Percentiles rank a stretch among this genome's conserved stretches.
phyloP scores from a whole-genome alignment of 768 basidiomycete genomes.

The Kwoniella dendrophila region DNA sequence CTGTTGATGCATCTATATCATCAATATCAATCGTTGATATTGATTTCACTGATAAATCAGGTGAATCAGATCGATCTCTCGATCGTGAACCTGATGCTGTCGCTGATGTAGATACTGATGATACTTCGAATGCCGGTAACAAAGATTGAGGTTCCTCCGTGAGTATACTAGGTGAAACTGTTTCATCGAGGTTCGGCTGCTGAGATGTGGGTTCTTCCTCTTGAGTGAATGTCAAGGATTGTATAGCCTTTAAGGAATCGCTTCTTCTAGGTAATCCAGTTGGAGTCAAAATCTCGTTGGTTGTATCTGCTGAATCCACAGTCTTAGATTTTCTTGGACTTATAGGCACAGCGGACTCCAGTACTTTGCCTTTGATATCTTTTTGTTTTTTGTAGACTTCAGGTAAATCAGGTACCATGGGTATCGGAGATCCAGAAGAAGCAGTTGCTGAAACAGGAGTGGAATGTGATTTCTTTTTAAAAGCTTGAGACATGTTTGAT shows the following conservation, averaged over 20 bases:
- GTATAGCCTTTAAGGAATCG: slow-evolving; percentile 14
- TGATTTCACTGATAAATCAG: not conserved
- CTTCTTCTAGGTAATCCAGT: slow-evolving; percentile 18
- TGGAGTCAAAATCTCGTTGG: not conserved
- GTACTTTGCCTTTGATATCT: not conserved
- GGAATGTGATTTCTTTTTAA: slow-evolving; percentile 33
- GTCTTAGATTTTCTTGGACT: slow-evolving; percentile 16
- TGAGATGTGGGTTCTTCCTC: not conserved
- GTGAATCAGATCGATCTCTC: not conserved
- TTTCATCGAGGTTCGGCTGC: not conserved
- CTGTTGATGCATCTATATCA: slow-evolving; percentile 5
- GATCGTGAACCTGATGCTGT: not conserved
- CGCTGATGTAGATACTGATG: not conserved
- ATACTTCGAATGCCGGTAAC: slow-evolving; percentile 13
- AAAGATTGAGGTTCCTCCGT: slow-evolving; percentile 10
- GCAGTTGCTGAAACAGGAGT: slow-evolving; percentile 13
- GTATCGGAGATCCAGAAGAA: slow-evolving; percentile 14
- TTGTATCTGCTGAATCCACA: slow-evolving; percentile 1
- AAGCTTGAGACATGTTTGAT: slow-evolving; percentile 45
- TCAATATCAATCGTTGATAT: slow-evolving; percentile 11
- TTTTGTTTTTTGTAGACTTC: slow-evolving; percentile 20
- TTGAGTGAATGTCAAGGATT: not conserved
- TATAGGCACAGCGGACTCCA: slow-evolving; percentile 4
- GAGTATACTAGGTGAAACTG: not conserved
- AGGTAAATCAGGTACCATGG: slow-evolving; percentile 39